phyloP scores from a whole-genome alignment of 257 asterid species.

The Cruciata laevipes region DNA sequence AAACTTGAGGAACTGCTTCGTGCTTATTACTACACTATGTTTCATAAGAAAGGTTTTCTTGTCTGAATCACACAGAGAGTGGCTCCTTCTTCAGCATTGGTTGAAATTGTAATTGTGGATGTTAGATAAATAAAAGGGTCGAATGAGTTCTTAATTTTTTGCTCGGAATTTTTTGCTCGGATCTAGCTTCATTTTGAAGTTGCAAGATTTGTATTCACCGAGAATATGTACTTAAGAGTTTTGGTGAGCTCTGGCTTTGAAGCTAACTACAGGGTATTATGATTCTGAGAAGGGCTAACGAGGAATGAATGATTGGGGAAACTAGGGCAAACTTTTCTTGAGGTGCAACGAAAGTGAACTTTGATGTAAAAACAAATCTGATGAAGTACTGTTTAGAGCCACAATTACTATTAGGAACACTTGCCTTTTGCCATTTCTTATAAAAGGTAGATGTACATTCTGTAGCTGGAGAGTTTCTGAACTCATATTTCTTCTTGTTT shows the following conservation, averaged over 20 bases:
- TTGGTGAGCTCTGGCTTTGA: not conserved
- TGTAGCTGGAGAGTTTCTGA: not conserved
- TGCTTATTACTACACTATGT: conserved; percentile 44
- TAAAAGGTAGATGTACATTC: not conserved
- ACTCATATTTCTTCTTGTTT: not conserved
- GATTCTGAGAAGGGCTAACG: not conserved
- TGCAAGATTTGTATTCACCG: not conserved
- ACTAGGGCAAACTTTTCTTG: not conserved
- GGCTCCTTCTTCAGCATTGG: conserved; percentile 5
- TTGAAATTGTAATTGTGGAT: conserved; percentile 14
- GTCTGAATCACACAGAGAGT: conserved; percentile 7
- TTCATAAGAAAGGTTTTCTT: conserved; percentile 35
- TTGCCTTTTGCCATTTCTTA: not conserved
- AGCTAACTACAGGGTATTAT: not conserved
- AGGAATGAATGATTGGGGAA: not conserved
- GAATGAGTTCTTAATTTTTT: conserved; percentile 12
- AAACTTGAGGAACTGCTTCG: conserved; percentile 59
- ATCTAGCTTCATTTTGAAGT: not conserved
- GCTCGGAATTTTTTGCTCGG: conserved; percentile 15
- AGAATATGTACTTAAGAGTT: not conserved
- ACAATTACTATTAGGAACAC: not conserved
- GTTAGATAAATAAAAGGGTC: conserved; percentile 2
- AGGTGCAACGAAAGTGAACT: not conserved
- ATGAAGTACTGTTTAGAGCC: not conserved
- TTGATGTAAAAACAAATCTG: no score